Conservation (phyloP, 306 rosid genomes). For the Dryas drummondii region DNA sequence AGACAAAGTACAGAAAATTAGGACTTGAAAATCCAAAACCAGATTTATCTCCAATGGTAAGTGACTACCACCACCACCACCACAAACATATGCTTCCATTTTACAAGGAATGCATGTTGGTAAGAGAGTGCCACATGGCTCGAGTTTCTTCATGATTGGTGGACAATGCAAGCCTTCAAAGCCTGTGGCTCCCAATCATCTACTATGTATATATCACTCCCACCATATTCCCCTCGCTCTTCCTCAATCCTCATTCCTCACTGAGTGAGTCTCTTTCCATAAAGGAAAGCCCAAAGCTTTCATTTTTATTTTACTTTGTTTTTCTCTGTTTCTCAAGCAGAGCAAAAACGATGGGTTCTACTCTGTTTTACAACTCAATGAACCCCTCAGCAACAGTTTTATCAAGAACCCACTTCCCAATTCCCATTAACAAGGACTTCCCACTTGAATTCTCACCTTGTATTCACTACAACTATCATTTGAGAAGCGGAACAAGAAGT, state of each 20-base stretch:
- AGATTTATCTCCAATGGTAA: no score
- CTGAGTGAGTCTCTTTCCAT: not conserved
- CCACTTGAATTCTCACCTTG: constrained; percentile 40
- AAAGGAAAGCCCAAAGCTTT: constrained; percentile 1
- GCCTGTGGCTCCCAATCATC: constrained; percentile 20
- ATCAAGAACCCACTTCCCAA: constrained; percentile 43
- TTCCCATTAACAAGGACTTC: constrained; percentile 39
- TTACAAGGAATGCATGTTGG: not conserved
- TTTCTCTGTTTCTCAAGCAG: constrained; percentile 12
- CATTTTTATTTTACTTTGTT: not conserved
- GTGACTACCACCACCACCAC: no score
- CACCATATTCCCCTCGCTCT: not conserved
- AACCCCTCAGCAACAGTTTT: constrained; percentile 49
- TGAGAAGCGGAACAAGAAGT: constrained; percentile 32
- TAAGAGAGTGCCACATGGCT: constrained; percentile 34
- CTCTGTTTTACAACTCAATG: constrained; percentile 45
- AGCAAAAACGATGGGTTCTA: constrained; percentile 48
- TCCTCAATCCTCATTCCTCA: not conserved
- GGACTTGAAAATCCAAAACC: no score
- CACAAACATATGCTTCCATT: no score
- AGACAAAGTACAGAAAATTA: no score
- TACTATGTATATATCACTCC: not conserved
- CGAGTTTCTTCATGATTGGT: constrained; percentile 30
- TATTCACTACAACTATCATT: constrained; percentile 8
- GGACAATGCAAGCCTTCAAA: not conserved